Evolutionary conservation across 768 basidiomycete genomes (phyloP).

Genomic region (Calocera viscosa): DNA sequence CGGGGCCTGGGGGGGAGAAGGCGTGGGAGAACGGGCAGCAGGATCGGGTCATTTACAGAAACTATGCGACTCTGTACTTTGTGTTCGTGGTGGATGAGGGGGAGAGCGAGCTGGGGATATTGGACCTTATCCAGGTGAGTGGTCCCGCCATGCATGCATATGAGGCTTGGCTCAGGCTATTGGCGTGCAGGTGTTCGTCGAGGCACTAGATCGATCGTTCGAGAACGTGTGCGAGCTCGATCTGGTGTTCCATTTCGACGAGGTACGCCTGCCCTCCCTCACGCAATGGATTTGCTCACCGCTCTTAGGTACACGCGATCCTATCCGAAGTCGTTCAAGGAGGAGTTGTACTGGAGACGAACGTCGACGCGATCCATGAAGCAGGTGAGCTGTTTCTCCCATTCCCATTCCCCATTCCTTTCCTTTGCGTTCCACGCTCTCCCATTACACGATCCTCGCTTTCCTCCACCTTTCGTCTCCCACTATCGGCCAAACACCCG

Average conservation of each 20-base stretch:
- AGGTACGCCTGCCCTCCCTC: conserved; percentile 38
- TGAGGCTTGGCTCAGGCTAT: not conserved
- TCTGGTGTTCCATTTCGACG: conserved; percentile 96
- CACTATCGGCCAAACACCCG: not conserved
- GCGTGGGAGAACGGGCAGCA: conserved; percentile 25
- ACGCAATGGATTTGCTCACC: not conserved
- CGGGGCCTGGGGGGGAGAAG: conserved; percentile 26
- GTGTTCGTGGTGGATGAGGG: conserved; percentile 93
- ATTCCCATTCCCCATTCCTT: not conserved
- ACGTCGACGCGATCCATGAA: conserved; percentile 68
- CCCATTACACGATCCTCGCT: not conserved
- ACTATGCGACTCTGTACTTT: conserved; percentile 92
- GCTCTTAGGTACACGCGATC: conserved; percentile 74
- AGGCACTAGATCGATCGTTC: conserved; percentile 87
- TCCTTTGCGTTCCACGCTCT: not conserved
- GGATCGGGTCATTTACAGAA: conserved; percentile 81
- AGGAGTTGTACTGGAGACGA: conserved; percentile 90
- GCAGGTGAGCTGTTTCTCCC: conserved; percentile 41
- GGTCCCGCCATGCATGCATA: not conserved
- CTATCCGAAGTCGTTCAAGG: conserved; percentile 95
- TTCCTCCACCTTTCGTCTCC: conserved; percentile 5
- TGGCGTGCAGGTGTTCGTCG: conserved; percentile 77
- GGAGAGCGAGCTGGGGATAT: conserved; percentile 90
- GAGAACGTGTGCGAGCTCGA: conserved; percentile 98
- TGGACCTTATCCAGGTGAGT: conserved; percentile 89